These are phyloP conservation scores for Pneumocystis oryctolagi DNA, from an alignment of 1,139 yeast species.

Conservation along the genomic window DNA sequence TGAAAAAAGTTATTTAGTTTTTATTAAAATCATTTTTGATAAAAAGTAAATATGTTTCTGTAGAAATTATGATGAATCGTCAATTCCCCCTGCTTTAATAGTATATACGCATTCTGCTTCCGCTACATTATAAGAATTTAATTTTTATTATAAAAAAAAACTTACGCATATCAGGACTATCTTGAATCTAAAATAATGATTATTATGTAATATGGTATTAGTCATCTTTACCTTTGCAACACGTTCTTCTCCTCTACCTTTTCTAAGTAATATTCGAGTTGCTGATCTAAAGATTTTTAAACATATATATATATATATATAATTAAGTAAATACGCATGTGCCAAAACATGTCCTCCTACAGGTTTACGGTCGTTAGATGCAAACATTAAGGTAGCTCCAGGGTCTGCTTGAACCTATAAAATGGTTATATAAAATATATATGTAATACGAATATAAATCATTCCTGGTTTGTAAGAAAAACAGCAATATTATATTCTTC, in stretches of 20 bases:
- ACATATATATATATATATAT: conserved; percentile 14
- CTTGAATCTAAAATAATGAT: conserved; percentile 27
- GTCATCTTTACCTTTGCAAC: conserved; percentile 32
- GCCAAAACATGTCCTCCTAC: conserved; percentile 47
- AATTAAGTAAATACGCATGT: conserved; percentile 4
- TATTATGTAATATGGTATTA: neutral
- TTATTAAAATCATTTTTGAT: neutral
- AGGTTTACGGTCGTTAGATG: conserved; percentile 50
- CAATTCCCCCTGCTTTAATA: conserved; percentile 39
- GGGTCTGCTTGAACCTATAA: conserved; percentile 45
- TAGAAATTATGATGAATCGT: conserved; percentile 22
- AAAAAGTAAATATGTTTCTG: neutral
- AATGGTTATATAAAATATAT: neutral
- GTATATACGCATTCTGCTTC: conserved; percentile 40
- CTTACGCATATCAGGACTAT: conserved; percentile 38
- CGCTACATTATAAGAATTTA: conserved; percentile 24
- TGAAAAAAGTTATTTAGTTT: neutral
- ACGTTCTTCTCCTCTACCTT: conserved; percentile 52
- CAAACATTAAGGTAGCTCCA: conserved; percentile 50
- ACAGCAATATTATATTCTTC: conserved; percentile 48
- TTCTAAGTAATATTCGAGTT: conserved; percentile 40
- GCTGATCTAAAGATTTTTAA: conserved; percentile 33
- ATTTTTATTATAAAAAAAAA: conserved; percentile 14
- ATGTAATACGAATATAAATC: neutral
- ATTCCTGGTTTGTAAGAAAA: conserved; percentile 40